Percentiles rank a stretch among this genome's conserved stretches.
Conservation (phyloP, 495 filamentous ascomycete genomes). For the Xylaria castorea region DNA sequence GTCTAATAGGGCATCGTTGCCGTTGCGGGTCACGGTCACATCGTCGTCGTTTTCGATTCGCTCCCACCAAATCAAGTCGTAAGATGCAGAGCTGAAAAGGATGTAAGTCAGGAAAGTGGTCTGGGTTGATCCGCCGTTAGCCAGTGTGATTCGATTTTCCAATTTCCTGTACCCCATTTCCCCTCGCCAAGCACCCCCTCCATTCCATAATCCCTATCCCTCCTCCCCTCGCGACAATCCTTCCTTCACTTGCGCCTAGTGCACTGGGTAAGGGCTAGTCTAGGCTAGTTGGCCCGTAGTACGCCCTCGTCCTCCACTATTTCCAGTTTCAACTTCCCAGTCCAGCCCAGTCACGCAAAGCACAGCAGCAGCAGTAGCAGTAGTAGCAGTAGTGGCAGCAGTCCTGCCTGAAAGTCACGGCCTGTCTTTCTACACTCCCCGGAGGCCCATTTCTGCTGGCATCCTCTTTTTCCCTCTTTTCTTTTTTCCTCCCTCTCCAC, state of each 20-base stretch:
- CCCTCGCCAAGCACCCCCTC: slow-evolving; percentile 40
- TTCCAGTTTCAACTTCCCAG: slow-evolving; percentile 30
- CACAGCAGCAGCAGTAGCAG: neutral
- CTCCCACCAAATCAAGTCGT: slow-evolving; percentile 11
- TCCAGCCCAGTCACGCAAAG: slow-evolving; percentile 22
- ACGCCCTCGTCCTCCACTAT: slow-evolving; percentile 29
- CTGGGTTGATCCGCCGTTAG: neutral
- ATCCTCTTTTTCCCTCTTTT: slow-evolving; percentile 28
- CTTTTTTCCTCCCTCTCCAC: slow-evolving; percentile 25
- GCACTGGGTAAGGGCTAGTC: slow-evolving; percentile 30
- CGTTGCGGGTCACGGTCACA: slow-evolving; percentile 22
- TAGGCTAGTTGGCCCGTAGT: slow-evolving; percentile 30
- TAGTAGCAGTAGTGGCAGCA: neutral
- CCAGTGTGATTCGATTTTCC: slow-evolving; percentile 9
- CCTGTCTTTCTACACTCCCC: slow-evolving; percentile 14
- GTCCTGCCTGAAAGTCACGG: slow-evolving; percentile 25
- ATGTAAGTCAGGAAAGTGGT: neutral
- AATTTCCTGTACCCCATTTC: slow-evolving; percentile 26
- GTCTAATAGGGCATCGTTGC: slow-evolving; percentile 6
- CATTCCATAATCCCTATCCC: slow-evolving; percentile 33
- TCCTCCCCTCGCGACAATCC: slow-evolving; percentile 29
- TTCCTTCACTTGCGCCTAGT: slow-evolving; percentile 27
- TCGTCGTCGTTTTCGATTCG: slow-evolving; percentile 13
- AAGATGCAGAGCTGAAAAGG: slow-evolving; percentile 16
- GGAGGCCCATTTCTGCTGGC: slow-evolving; percentile 1